Percentiles rank a stretch among this genome's conserved stretches.
phyloP scores from a whole-genome alignment of 2,329 filamentous ascomycete species.

The Penicillium sclerotiorum region DNA sequence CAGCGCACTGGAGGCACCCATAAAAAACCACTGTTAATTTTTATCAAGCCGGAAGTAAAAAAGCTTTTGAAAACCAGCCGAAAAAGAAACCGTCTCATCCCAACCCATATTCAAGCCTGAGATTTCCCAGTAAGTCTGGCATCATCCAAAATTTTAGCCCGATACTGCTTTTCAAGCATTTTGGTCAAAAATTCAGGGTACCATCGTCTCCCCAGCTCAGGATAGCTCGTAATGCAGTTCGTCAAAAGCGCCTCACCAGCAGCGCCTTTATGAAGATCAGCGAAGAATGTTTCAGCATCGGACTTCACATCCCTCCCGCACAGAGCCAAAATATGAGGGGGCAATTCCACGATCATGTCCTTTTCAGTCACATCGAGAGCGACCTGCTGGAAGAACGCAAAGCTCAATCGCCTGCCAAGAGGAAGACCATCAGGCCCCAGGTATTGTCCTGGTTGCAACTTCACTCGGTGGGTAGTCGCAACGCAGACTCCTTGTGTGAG shows the following conservation, averaged over 20 bases:
- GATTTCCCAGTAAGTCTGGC: not conserved
- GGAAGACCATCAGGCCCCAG: not conserved
- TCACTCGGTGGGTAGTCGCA: constrained; percentile 28
- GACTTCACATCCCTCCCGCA: not conserved
- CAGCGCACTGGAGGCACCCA: no score
- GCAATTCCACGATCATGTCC: not conserved
- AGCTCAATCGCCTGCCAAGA: not conserved
- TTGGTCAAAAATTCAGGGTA: not conserved
- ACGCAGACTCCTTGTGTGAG: constrained; percentile 23
- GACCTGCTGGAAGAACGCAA: not conserved
- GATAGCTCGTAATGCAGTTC: not conserved
- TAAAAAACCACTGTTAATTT: no score
- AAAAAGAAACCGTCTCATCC: not conserved
- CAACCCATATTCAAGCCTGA: not conserved
- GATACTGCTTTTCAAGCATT: not conserved
- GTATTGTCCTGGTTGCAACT: constrained; percentile 2
- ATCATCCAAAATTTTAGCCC: not conserved
- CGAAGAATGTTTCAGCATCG: not conserved
- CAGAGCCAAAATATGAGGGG: not conserved
- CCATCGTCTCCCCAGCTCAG: not conserved
- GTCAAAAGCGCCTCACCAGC: not conserved
- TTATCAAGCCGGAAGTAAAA: no score
- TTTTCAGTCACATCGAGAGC: not conserved
- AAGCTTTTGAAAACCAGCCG: not conserved
- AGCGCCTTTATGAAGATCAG: not conserved